phyloP scores from a whole-genome alignment of 371 early-diverging fungal genomes.

The Basidiobolus meristosporus region DNA sequence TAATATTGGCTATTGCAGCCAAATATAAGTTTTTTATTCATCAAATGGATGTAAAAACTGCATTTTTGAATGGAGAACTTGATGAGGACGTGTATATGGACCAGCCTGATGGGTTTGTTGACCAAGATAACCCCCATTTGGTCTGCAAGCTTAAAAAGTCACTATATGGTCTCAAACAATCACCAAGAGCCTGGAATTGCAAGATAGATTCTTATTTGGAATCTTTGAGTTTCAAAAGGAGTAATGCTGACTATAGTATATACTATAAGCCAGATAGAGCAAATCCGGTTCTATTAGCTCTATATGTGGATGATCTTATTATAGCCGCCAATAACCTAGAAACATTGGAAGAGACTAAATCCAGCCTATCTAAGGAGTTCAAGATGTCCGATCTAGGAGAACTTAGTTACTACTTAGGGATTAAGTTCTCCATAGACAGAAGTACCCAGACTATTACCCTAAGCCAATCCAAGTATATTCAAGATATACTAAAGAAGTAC shows the following conservation, averaged over 20 bases:
- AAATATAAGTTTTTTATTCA: not conserved
- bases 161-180: not conserved
- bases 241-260: not conserved
- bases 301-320: not conserved
- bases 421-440: too few relatives aligned
- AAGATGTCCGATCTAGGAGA: not conserved
- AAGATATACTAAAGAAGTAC: too few relatives aligned
- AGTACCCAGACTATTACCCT: too few relatives aligned
- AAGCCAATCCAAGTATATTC: too few relatives aligned
- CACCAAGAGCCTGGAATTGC: not conserved
- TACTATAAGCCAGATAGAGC: not conserved
- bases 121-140: not conserved
- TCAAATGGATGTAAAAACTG: conserved; percentile 1
- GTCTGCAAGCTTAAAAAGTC: not conserved
- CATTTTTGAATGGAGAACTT: conserved; percentile 3
- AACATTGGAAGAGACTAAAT: not conserved
- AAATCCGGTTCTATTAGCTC: not conserved
- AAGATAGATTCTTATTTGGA: not conserved
- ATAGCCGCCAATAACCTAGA: not conserved
- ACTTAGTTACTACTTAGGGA: not conserved
- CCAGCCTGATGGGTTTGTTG: conserved; percentile 2
- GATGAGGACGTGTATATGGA: conserved; percentile 5
- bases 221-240: not conserved
- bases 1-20: not conserved
- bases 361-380: not conserved